phyloP scores from a whole-genome alignment of 2,329 filamentous ascomycete genomes.

The Cladophialophora yegresii region DNA sequence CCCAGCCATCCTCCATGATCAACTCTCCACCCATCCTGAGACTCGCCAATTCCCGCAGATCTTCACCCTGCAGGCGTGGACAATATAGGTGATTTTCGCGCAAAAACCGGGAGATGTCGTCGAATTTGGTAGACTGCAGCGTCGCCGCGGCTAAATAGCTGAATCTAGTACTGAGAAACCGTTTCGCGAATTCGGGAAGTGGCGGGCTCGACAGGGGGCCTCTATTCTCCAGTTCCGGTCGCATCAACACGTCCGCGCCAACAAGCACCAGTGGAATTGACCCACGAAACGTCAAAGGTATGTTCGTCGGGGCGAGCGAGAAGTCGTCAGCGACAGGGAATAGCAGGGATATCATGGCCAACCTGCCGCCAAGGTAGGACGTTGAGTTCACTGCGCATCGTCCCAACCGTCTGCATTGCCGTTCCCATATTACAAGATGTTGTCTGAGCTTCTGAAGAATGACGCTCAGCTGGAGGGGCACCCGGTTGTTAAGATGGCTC shows the following conservation, averaged over 20 bases:
- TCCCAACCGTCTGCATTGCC: not conserved
- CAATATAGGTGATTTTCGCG: constrained; percentile 6
- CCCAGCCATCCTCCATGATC: not conserved
- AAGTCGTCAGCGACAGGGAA: not conserved
- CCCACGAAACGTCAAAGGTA: constrained; percentile 4
- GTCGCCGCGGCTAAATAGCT: constrained; percentile 3
- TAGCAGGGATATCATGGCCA: not conserved
- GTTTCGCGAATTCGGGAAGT: not conserved
- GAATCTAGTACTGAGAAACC: constrained; percentile 5
- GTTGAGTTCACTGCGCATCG: not conserved
- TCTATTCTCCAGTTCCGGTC: not conserved
- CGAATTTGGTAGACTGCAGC: not conserved
- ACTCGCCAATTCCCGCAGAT: constrained; percentile 4
- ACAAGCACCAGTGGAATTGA: constrained; percentile 1
- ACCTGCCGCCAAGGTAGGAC: not conserved
- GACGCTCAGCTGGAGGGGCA: not conserved
- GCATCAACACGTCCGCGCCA: constrained; percentile 2
- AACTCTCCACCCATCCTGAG: not conserved
- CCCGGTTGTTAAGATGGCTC: not conserved
- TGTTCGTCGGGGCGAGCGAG: not conserved
- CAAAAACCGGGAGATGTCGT: constrained; percentile 6
- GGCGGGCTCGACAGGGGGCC: not conserved
- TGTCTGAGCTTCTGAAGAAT: not conserved
- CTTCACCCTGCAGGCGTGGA: not conserved
- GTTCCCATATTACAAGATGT: not conserved